Conservation (phyloP, 768 basidiomycete genomes). For the Suillus sp. region DNA sequence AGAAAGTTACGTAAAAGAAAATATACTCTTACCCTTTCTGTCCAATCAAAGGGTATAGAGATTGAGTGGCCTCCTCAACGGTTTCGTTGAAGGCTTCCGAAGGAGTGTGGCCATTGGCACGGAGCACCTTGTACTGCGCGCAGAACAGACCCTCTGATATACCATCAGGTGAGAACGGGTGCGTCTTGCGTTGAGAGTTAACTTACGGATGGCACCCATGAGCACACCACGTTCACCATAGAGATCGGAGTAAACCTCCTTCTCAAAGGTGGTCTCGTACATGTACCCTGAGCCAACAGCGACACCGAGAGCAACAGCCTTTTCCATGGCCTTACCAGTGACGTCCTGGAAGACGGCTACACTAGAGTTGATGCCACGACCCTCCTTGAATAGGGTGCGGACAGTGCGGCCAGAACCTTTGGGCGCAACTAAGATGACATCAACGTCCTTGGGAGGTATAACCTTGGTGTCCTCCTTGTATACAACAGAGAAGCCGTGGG, state of each 20-base stretch:
- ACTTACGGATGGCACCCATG: constrained; percentile 94
- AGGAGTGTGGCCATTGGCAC: constrained; percentile 93
- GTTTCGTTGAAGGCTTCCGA: constrained; percentile 99
- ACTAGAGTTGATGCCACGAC: constrained; percentile 95
- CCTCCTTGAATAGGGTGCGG: constrained; percentile 99
- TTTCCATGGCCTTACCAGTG: constrained; percentile 96
- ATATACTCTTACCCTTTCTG: constrained; percentile 73
- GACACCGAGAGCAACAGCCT: constrained; percentile 92
- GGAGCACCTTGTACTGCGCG: constrained; percentile 97
- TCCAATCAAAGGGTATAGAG: constrained; percentile 95
- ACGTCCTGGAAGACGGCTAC: constrained; percentile 97
- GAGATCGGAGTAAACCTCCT: constrained; percentile 99
- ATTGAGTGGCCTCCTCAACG: constrained; percentile 98
- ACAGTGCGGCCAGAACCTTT: constrained; percentile 99
- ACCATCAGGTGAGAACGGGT: constrained; percentile 9
- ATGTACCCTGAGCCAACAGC: constrained; percentile 95
- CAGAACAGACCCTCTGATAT: constrained; percentile 91
- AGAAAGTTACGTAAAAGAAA: constrained; percentile 1
- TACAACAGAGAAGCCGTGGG: constrained; percentile 98
- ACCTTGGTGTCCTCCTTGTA: constrained; percentile 98
- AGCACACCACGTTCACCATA: constrained; percentile 99
- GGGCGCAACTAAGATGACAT: constrained; percentile 98
- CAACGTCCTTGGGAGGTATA: constrained; percentile 87
- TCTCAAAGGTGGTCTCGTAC: constrained; percentile 99
- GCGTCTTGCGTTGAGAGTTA: not conserved